Conservation (phyloP, 345 rosid genomes). For the Balakata baccata region DNA sequence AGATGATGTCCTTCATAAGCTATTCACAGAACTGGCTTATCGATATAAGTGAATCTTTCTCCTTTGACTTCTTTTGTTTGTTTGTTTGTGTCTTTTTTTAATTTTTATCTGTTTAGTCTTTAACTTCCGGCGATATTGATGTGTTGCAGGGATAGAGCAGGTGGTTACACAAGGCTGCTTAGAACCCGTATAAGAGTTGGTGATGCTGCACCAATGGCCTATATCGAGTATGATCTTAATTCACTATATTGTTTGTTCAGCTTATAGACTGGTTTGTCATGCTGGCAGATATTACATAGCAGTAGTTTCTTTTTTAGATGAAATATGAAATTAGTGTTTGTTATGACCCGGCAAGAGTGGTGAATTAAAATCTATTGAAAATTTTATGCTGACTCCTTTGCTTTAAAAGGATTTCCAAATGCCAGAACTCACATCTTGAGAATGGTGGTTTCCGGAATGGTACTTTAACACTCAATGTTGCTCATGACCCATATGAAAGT, state of each 20-base stretch:
- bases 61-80: background rate
- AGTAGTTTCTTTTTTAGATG: background rate
- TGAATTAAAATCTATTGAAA: too few species aligned
- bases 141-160: slow-evolving; percentile 71
- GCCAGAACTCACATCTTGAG: too few species aligned
- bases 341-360: too few species aligned
- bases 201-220: slow-evolving; percentile 96
- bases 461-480: background rate
- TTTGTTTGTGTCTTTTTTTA: background rate
- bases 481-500: background rate
- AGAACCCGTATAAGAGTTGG: slow-evolving; percentile 87
- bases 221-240: slow-evolving; percentile 67
- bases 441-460: too few species aligned
- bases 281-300: background rate
- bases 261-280: background rate
- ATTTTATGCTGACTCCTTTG: too few species aligned
- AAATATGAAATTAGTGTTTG: background rate
- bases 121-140: slow-evolving; percentile 16
- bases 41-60: slow-evolving; percentile 61
- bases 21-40: slow-evolving; percentile 79
- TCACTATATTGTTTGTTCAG: background rate
- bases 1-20: slow-evolving; percentile 88
- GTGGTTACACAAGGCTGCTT: slow-evolving; percentile 90
- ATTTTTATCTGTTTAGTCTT: background rate
- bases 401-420: background rate